Evolutionary conservation across 331 rosid species (phyloP), one percentile per base, ranked within the genome.

Genomic region (Quercus lobata): DNA sequence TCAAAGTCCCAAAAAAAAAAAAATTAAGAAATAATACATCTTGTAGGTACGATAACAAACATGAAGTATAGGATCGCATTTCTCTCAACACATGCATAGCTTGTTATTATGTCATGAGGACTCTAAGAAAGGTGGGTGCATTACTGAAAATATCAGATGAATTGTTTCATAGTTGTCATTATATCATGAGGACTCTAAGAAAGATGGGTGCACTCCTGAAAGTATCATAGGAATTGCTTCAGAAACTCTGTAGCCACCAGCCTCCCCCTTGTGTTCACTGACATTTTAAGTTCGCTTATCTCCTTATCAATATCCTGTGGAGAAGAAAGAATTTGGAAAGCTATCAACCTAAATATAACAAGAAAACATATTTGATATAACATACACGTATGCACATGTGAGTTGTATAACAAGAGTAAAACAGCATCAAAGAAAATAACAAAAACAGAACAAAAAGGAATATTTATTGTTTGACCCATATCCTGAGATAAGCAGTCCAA

Each of bases 231-330:
- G 85, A 93, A 93, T 82, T 95, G 99, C 92, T 91, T 95, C 89
- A 95, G 82, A 83, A 95, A 95, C 86, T 93, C 98, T 2, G 99
- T 88, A 37, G 99, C 99, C 37, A 93, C 99, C 57, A 95, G 96
- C 90, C 99, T 93, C 77, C 99, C 99, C 30, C 99, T 76, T 7
- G 99, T 95, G 87, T 95, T 95, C 80, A 91, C 94, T 1, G 98
- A 95, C 98, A 93, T 90, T 87, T 93, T 95, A 57, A 95, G 93
- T 76, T 95, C 99, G 35, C 94, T 89, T 30, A 93, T 95, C 91
- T 95, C 98, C 82, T 91, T 93, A 53, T 95, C 99, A 16, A 91
- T 95, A 81, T 95, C 99, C 99, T 95, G 92, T 55, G 41, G 54
- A 71, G 77, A 73, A 73, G 52, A 77, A 41, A 76, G 60, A 58